phyloP scores from a whole-genome alignment of 306 rosid species.

The Leucaena leucocephala region DNA sequence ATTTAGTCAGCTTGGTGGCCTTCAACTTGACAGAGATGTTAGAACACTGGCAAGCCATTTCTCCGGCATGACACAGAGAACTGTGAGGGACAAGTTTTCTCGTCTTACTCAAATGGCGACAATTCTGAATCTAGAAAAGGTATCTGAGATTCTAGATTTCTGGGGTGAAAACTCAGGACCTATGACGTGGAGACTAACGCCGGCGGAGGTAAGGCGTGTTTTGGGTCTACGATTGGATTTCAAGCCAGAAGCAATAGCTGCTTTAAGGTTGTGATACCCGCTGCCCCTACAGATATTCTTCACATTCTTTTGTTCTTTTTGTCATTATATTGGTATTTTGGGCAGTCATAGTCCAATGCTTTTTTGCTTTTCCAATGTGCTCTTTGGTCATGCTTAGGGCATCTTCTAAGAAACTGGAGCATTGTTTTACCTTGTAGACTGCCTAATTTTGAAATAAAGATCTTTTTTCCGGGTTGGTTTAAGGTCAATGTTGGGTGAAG shows the following conservation, averaged over 20 bases:
- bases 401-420: constrained; percentile 24
- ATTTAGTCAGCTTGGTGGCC: constrained; percentile 95
- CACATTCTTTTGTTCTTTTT: constrained; percentile 43
- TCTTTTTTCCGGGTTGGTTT: background rate
- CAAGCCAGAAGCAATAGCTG: constrained; percentile 85
- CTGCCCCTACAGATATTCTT: constrained; percentile 8
- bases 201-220: constrained; percentile 95
- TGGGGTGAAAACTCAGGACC: constrained; percentile 99
- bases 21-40: constrained; percentile 93
- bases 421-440: background rate
- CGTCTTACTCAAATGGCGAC: constrained; percentile 97
- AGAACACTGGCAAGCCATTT: constrained; percentile 93
- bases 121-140: constrained; percentile 91
- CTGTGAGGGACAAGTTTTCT: constrained; percentile 93
- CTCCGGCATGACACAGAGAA: constrained; percentile 85
- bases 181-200: constrained; percentile 97
- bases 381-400: constrained; percentile 6
- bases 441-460: constrained; percentile 26
- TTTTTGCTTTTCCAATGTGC: constrained; percentile 10
- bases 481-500: background rate
- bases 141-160: constrained; percentile 91
- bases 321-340: background rate
- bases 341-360: background rate
- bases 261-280: constrained; percentile 52
- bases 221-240: constrained; percentile 86